Conservation (phyloP, 2,329 filamentous ascomycete genomes). For the Emericellopsis atlantica region DNA sequence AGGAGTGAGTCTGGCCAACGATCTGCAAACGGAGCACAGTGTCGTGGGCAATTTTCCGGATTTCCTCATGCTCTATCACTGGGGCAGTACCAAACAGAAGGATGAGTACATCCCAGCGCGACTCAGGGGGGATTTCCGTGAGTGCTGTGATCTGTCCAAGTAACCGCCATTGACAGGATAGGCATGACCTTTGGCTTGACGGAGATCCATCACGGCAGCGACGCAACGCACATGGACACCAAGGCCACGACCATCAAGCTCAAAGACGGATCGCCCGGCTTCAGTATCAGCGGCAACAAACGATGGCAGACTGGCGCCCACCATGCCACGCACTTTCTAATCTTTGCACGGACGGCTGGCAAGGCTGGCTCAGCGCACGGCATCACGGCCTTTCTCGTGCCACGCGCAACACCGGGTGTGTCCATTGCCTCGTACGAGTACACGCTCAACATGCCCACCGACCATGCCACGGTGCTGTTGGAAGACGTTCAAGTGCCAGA, state of each 20-base stretch:
- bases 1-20: constrained; percentile 7
- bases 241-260: constrained; percentile 1
- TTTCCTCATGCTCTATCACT: constrained; percentile 7
- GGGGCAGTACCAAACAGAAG: constrained; percentile 4
- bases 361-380: constrained; percentile 5
- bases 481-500: constrained; percentile 4
- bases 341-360: constrained; percentile 8
- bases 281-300: constrained; percentile 7
- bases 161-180: background rate
- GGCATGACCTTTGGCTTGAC: constrained; percentile 7
- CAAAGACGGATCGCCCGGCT: constrained; percentile 1
- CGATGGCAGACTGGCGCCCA: constrained; percentile 8
- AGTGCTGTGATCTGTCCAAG: too few relatives aligned
- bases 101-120: constrained; percentile 3
- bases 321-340: constrained; percentile 5
- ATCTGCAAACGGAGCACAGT: constrained; percentile 8
- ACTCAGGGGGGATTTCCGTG: background rate
- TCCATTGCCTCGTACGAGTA: constrained; percentile 6
- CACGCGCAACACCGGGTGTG: constrained; percentile 3
- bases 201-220: constrained; percentile 7
- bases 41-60: constrained; percentile 6
- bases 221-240: constrained; percentile 8
- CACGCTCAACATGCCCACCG: constrained; percentile 8
- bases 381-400: constrained; percentile 7
- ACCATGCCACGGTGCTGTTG: constrained; percentile 6